Evolutionary conservation across 352 stramenopile genomes (phyloP), one percentile per base, ranked within the genome.

Genomic region (Phytophthora constricta): DNA sequence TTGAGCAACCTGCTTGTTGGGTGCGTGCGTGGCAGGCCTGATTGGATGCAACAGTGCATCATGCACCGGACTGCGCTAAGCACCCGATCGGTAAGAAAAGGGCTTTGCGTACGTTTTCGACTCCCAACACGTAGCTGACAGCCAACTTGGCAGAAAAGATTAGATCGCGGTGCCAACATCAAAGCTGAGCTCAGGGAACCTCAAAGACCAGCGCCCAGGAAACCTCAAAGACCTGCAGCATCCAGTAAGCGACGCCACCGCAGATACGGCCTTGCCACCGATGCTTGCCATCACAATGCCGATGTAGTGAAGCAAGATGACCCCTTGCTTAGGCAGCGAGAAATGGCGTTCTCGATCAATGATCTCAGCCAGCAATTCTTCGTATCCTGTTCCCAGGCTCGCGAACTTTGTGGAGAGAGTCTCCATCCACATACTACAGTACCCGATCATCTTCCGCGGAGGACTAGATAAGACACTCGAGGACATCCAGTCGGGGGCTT

Each of bases 101-200:
- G n/a, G n/a, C n/a, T n/a, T n/a, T n/a, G n/a, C n/a, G n/a, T n/a
- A n/a, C n/a, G n/a, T n/a, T n/a, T n/a, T n/a, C n/a, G n/a, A n/a
- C n/a, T n/a, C n/a, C n/a, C n/a, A 78, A 82, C 14, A 68, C 65
- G 58, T 80, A 89, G 43, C 71, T 70, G 46, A 84, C 54, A 16
- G 63, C 58, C 13, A 72, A 52, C 53, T 88, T 88, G 23, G 58
- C 33, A 65, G 66, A 31, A 52, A 65, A 48, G 86, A 74, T 42
- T 70, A 62, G 49, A 62, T 19, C 9, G 60, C 62, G 8, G 65
- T 68, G 22, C 55, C 47, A 5, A 62, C 62, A 4, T 65, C 77
- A 48, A 88, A 88, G 49, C 58, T 54, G 27, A 68, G 47, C n/a
- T n/a, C n/a, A n/a, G n/a, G n/a, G n/a, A n/a, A n/a, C n/a, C n/a